Evolutionary conservation across 495 filamentous ascomycete species (phyloP), one percentile per base, ranked within the genome.

Genomic region (Aspergillus steynii): DNA sequence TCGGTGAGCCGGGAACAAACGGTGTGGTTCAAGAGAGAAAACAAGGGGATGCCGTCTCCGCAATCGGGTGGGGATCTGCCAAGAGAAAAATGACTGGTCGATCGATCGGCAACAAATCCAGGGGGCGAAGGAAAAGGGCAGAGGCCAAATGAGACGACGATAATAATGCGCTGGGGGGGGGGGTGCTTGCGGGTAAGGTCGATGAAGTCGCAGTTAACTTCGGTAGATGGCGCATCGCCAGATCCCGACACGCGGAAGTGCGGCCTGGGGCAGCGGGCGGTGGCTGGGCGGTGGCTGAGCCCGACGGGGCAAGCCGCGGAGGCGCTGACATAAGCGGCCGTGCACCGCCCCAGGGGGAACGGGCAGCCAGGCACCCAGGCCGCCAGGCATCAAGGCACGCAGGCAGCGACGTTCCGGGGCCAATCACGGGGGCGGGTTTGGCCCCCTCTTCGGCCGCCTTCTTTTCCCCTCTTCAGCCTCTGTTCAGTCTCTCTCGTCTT

Each of bases 391-490:
- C 54, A 25, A 8, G 62, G 62, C 62, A 62, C 37, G n/a, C 56
- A 61, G 61, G 60, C 59, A 53, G 29, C 59, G 48, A 15, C 15
- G 54, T 65, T 60, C 61, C 49, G 55, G 59, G 59, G 9, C 67
- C 67, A 69, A 69, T 69, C 61, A 64, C 5, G n/a, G 55, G 27
- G 49, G 10, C 15, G 34, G 50, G 29, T 49, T 54, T 51, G 14
- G 32, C 48, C 53, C 61, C 59, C 53, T 56, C 47, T 55, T 54
- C 55, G 26, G 27, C 28, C 15, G 29, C 15, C 47, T 26, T 29
- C 48, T 55, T 64, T 57, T 50, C 62, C 60, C 58, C 58, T 61
- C 60, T 55, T 66, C 60, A 61, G 59, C 56, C 60, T 67, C 61
- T 50, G 50, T 37, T 52, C 50, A 37, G 50, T 59, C 31, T 45